Percentiles rank a stretch among this genome's conserved stretches.
phyloP scores from a whole-genome alignment of 176 grass and related monocot species.

The Carex scoparia region DNA sequence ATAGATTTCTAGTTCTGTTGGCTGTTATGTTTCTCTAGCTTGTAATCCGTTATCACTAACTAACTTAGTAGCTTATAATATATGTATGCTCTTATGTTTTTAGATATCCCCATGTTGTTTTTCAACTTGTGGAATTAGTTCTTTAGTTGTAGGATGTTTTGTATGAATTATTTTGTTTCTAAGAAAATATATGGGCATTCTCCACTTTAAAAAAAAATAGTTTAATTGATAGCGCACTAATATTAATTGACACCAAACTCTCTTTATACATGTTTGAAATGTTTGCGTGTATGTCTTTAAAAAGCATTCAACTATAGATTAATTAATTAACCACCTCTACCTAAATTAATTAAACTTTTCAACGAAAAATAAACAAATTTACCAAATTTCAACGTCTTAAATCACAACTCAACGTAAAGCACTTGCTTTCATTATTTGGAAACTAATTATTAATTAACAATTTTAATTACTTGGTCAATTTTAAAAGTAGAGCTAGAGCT shows the following conservation, averaged over 20 bases:
- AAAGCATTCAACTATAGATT: constrained; percentile 2
- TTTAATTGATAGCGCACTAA: background rate
- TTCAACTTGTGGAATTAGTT: too few species aligned
- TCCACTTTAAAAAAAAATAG: too few species aligned
- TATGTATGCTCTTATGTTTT: too few species aligned
- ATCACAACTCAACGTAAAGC: background rate
- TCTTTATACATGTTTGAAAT: background rate
- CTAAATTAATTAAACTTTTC: background rate
- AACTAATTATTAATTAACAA: background rate
- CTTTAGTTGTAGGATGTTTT: too few species aligned
- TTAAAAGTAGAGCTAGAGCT: background rate
- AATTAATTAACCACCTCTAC: background rate
- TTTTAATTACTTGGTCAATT: background rate
- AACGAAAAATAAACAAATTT: background rate
- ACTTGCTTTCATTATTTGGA: background rate
- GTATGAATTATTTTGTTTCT: too few species aligned
- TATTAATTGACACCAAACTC: background rate
- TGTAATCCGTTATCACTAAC: too few species aligned
- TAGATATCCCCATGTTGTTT: too few species aligned
- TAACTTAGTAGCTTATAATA: too few species aligned
- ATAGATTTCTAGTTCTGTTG: too few species aligned
- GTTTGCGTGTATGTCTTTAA: background rate
- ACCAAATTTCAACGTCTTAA: background rate
- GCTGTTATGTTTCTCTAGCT: too few species aligned
- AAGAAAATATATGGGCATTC: too few species aligned